Evolutionary conservation across 805 yeast species (phyloP), one percentile per base, ranked within the genome.

Genomic region (Ogataea naganishii): DNA sequence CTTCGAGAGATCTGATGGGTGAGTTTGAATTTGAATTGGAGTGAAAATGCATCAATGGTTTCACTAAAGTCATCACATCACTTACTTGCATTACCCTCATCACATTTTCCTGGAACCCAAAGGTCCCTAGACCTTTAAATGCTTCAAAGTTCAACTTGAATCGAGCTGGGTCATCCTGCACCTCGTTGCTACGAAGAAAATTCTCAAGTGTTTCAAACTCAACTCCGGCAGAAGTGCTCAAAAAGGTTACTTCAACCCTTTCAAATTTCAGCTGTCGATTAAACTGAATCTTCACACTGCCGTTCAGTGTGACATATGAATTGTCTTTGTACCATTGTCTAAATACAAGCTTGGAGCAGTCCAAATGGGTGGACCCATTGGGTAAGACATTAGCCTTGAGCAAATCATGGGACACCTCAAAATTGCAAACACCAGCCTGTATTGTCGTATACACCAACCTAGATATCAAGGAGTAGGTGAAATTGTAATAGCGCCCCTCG

Each of bases 31-130:
- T 57, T 7, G 81, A 67, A 40, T 64, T 72, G 8, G 64, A 58
- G 31, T 46, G 52, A 29, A 46, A 50, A 22, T 47, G 45, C 74
- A 82, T 75, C 32, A 85, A 56, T 5, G 80, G 75, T 32, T 70
- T 67, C 38, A 84, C 62, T 37, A 73, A 72, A 1, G 85, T 65
- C 84, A 85, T 80, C 7, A 79, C 78, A 51, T 83, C 92, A 24
- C 85, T 69, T 4, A 81, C 72, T 50, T 82, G 89, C 56, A 84
- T 54, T 14, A 77, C 64, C 35, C 89, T 59, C 72, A 82, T 69
- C 6, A 82, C 75, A 23, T 67, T 66, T 30, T 70, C 75, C 32
- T 73, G 75, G 5, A 80, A 52, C 1, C 94, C 94, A 38, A 69
- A 69, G 31, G 66, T 65, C 4, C 75, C 60, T 32, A 75, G 54